Conservation (phyloP, 1,139 yeast genomes). For the Scheffersomyces parashehatae region DNA sequence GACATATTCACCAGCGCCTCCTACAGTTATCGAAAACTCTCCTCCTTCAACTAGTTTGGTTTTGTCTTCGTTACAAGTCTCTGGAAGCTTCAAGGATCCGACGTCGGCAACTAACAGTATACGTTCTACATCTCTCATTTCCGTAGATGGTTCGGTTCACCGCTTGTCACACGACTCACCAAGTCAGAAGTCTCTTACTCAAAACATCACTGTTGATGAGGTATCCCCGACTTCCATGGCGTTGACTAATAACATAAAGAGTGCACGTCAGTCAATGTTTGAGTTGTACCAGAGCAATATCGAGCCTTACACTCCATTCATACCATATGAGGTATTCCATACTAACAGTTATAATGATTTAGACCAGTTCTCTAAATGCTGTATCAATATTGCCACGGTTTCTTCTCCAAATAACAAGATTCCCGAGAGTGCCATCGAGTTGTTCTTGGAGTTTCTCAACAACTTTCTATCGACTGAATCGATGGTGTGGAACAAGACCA, state of each 20-base stretch:
- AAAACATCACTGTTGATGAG: background rate
- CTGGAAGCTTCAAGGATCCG: background rate
- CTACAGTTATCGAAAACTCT: background rate
- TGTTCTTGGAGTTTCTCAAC: slow-evolving; percentile 11
- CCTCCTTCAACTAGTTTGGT: background rate
- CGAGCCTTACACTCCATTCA: slow-evolving; percentile 22
- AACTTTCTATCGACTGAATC: slow-evolving; percentile 4
- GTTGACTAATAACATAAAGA: background rate
- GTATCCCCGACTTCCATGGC: background rate
- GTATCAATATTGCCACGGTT: slow-evolving; percentile 18
- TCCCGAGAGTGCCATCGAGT: slow-evolving; percentile 13
- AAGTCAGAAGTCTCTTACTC: background rate
- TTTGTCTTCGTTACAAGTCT: too few species aligned
- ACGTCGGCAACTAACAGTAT: background rate
- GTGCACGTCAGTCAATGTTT: background rate
- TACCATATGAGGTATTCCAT: slow-evolving; percentile 12
- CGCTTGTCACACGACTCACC: background rate
- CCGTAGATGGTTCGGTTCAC: background rate
- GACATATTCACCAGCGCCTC: background rate
- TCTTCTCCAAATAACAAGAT: slow-evolving; percentile 12
- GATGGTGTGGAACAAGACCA: slow-evolving; percentile 15
- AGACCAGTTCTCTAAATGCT: slow-evolving; percentile 17
- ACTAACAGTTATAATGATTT: slow-evolving; percentile 1
- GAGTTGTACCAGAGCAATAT: slow-evolving; percentile 13
- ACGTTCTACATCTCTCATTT: background rate